Percentiles rank a stretch among this genome's conserved stretches.
phyloP scores from a whole-genome alignment of 1,284 basidiomycete genomes.

The Austroboletus niveus region DNA sequence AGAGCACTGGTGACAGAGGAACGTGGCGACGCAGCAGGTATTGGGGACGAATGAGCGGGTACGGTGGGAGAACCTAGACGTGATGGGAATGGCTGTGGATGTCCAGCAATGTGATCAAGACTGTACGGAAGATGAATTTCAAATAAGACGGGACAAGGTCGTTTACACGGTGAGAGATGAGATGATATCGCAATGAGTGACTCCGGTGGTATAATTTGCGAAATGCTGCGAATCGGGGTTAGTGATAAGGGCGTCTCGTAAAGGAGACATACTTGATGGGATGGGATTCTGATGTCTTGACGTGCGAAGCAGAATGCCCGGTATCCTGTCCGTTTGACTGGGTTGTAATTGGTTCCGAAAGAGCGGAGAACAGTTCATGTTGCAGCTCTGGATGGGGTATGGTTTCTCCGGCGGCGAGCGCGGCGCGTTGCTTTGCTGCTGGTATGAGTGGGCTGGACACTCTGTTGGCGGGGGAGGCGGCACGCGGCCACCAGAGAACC shows the following conservation, averaged over 20 bases:
- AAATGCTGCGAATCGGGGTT: slow-evolving; percentile 46
- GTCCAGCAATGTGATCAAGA: slow-evolving; percentile 39
- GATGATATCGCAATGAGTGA: slow-evolving; percentile 55
- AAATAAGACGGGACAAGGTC: slow-evolving; percentile 45
- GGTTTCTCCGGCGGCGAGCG: slow-evolving; percentile 20
- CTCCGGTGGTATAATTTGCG: slow-evolving; percentile 63
- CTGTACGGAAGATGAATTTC: slow-evolving; percentile 44
- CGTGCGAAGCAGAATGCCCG: slow-evolving; percentile 13
- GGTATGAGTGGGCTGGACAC: slow-evolving; percentile 20
- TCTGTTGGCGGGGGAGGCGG: background rate
- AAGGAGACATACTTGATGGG: slow-evolving; percentile 69
- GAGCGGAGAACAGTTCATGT: slow-evolving; percentile 20
- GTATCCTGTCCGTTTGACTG: slow-evolving; percentile 4
- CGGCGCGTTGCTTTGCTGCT: slow-evolving; percentile 23
- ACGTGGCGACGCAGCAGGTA: slow-evolving; percentile 19
- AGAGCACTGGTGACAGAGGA: slow-evolving; percentile 42
- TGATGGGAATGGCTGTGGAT: slow-evolving; percentile 21
- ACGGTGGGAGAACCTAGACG: slow-evolving; percentile 10
- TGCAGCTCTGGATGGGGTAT: slow-evolving; percentile 21
- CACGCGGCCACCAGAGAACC: slow-evolving; percentile 56
- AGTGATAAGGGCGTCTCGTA: slow-evolving; percentile 4
- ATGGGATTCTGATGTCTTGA: slow-evolving; percentile 81
- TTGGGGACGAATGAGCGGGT: slow-evolving; percentile 9
- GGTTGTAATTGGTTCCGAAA: slow-evolving; percentile 18
- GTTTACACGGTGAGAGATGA: slow-evolving; percentile 39